Evolutionary conservation across 2,329 filamentous ascomycete species (phyloP).

Genomic region (Chalara sp.): DNA sequence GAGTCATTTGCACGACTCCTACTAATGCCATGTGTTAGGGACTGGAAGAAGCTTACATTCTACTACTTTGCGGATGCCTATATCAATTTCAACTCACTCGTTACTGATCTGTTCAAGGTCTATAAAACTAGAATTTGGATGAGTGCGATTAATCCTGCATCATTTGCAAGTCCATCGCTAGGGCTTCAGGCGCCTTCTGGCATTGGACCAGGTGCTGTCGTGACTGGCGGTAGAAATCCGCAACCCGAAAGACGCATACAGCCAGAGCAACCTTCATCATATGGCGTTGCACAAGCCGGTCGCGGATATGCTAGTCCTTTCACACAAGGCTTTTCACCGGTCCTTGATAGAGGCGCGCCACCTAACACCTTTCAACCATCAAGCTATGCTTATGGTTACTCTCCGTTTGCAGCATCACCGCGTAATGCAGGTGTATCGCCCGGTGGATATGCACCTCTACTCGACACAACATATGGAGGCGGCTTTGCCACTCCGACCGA

Average conservation of each 20-base stretch:
- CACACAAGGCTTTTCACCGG: conserved; percentile 36
- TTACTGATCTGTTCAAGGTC: conserved; percentile 96
- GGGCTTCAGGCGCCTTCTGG: conserved; percentile 64
- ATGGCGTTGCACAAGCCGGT: conserved; percentile 14
- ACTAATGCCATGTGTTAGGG: conserved; percentile 46
- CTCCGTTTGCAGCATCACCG: conserved; percentile 35
- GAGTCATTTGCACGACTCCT: conserved; percentile 10
- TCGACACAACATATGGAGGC: conserved; percentile 34
- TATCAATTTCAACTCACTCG: conserved; percentile 97
- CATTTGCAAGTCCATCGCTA: conserved; percentile 74
- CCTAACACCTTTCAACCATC: conserved; percentile 33
- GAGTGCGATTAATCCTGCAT: conserved; percentile 97
- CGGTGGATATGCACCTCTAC: conserved; percentile 32
- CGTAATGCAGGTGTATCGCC: conserved; percentile 28
- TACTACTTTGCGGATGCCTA: conserved; percentile 98
- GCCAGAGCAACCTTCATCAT: conserved; percentile 29
- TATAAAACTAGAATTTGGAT: conserved; percentile 99
- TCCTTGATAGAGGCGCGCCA: conserved; percentile 32
- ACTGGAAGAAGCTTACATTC: conserved; percentile 98
- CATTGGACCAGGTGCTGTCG: conserved; percentile 60
- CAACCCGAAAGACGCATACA: conserved; percentile 33
- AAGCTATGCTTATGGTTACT: conserved; percentile 35
- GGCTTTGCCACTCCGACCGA: conserved; percentile 35
- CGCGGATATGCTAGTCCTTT: conserved; percentile 32
- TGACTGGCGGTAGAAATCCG: conserved; percentile 36